Evolutionary conservation across 495 filamentous ascomycete species (phyloP).

Genomic region (Chlorociboria aeruginascens): DNA sequence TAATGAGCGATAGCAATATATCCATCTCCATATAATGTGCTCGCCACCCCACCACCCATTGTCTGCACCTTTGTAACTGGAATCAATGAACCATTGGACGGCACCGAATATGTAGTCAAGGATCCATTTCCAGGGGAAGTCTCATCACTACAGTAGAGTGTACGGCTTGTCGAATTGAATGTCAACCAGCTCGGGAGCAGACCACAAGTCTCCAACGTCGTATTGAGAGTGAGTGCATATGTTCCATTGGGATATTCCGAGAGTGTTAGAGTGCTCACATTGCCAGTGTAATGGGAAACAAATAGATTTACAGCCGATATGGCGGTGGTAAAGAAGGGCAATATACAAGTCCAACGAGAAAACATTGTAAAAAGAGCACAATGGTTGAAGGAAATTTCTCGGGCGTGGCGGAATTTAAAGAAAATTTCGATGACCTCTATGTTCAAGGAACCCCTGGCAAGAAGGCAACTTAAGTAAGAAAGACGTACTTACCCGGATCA

Average conservation of each 20-base stretch:
- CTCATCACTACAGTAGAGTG: slow-evolving; percentile 8
- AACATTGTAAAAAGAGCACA: no score
- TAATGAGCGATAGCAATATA: slow-evolving; percentile 12
- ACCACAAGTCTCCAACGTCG: slow-evolving; percentile 2
- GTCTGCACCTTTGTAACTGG: neutral
- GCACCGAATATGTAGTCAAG: neutral
- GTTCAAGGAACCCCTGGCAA: no score
- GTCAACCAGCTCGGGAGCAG: slow-evolving; percentile 13
- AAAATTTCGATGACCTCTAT: no score
- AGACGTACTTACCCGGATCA: no score
- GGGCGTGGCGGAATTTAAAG: no score
- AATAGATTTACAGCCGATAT: slow-evolving; percentile 4
- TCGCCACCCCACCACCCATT: slow-evolving; percentile 7
- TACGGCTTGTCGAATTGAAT: slow-evolving; percentile 3
- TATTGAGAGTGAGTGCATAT: slow-evolving; percentile 5
- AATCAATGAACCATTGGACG: slow-evolving; percentile 4
- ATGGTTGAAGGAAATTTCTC: no score
- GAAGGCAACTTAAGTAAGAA: no score
- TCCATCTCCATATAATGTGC: slow-evolving; percentile 5
- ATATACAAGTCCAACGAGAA: no score
- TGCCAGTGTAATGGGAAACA: slow-evolving; percentile 13
- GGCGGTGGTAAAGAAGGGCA: no score
- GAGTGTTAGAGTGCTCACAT: slow-evolving; percentile 4
- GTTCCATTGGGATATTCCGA: neutral
- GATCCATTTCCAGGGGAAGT: neutral